phyloP scores from a whole-genome alignment of 495 filamentous ascomycete genomes.

The Tuber aestivum region DNA sequence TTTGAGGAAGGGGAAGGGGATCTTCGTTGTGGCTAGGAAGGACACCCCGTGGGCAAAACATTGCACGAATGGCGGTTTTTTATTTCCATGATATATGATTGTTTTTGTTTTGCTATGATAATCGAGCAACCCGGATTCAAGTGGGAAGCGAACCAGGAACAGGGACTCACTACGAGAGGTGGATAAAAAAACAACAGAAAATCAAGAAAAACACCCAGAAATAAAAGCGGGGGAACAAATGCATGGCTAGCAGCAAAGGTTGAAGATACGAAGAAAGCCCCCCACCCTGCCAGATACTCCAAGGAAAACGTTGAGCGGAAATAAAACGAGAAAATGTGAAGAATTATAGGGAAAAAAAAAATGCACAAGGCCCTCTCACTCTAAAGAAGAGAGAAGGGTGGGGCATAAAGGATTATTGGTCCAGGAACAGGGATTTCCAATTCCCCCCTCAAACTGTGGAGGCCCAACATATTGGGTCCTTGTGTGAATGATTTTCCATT shows the following conservation, averaged over 20 bases:
- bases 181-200: conserved; percentile 7
- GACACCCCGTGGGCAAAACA: neutral
- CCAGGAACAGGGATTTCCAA: neutral
- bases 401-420: neutral
- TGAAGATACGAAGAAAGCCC: conserved; percentile 12
- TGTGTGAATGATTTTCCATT: neutral
- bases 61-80: neutral
- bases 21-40: neutral
- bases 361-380: neutral
- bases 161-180: conserved; percentile 8
- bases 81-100: neutral
- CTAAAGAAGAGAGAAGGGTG: neutral
- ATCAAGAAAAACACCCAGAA: conserved; percentile 12
- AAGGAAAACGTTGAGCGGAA: conserved; percentile 1
- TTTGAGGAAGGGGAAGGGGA: neutral
- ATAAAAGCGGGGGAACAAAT: conserved; percentile 14
- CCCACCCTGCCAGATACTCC: conserved; percentile 4
- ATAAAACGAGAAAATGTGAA: neutral
- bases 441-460: neutral
- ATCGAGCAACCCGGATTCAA: neutral
- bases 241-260: conserved; percentile 26
- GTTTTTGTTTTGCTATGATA: neutral
- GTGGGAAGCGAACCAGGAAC: conserved; percentile 16
- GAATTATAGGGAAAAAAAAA: neutral
- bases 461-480: neutral